Conservation (phyloP, 768 basidiomycete genomes). For the Lentinula sp. region DNA sequence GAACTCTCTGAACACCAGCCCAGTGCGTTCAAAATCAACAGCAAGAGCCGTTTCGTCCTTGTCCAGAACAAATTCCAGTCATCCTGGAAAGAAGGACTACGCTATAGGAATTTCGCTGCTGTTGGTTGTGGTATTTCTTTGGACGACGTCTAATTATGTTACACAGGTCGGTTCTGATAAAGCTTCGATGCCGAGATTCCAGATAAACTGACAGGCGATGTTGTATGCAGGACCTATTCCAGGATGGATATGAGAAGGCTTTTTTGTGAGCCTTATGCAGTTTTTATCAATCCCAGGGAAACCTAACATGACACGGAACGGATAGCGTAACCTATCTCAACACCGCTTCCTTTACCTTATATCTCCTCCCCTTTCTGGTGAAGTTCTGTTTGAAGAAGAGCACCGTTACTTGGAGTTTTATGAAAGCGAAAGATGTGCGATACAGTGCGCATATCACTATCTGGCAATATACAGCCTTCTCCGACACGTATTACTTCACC, state of each 20-base stretch:
- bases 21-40: constrained; percentile 1
- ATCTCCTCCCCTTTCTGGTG: constrained; percentile 56
- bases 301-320: background rate
- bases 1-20: background rate
- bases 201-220: constrained; percentile 10
- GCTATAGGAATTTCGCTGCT: constrained; percentile 58
- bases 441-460: background rate
- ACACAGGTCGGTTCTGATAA: constrained; percentile 52
- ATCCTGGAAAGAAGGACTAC: constrained; percentile 1
- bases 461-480: background rate
- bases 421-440: background rate
- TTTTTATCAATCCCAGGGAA: background rate
- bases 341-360: constrained; percentile 83
- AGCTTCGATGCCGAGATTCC: background rate
- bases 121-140: constrained; percentile 72
- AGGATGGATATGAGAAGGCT: constrained; percentile 77
- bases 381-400: background rate
- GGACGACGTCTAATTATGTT: constrained; percentile 86
- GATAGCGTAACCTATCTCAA: constrained; percentile 84
- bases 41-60: background rate
- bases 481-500: background rate
- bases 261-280: constrained; percentile 58
- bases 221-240: constrained; percentile 36
- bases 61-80: background rate
- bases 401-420: background rate